Evolutionary conservation across 768 basidiomycete genomes (phyloP).

Genomic region (Porpolomopsis calyptriformis): DNA sequence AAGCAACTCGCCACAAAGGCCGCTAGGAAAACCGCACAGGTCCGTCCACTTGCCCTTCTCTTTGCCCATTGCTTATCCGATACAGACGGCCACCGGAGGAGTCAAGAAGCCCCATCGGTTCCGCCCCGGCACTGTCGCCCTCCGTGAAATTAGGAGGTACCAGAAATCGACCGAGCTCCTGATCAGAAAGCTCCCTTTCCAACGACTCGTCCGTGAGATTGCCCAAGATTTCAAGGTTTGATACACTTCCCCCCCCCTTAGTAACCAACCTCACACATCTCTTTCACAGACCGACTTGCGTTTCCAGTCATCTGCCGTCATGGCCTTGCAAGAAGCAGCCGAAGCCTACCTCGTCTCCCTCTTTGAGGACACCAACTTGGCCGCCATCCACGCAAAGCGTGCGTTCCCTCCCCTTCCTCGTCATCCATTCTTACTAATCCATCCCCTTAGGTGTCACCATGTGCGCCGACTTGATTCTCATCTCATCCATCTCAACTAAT

Average conservation of each 20-base stretch:
- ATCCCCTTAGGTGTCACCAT: constrained; percentile 39
- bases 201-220: constrained; percentile 93
- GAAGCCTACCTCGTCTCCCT: constrained; percentile 83
- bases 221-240: constrained; percentile 91
- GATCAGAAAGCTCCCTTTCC: constrained; percentile 99
- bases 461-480: constrained; percentile 24
- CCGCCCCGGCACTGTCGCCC: constrained; percentile 95
- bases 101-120: constrained; percentile 99
- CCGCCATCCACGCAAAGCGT: constrained; percentile 84
- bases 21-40: constrained; percentile 78
- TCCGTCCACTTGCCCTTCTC: constrained; percentile 15
- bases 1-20: constrained; percentile 96
- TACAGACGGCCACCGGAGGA: constrained; percentile 77
- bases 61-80: constrained; percentile 16
- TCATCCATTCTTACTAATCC: not conserved
- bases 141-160: constrained; percentile 97
- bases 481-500: constrained; percentile 9
- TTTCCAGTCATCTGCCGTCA: constrained; percentile 93
- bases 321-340: constrained; percentile 88
- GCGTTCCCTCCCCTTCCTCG: constrained; percentile 12
- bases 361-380: constrained; percentile 86
- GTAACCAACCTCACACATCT: constrained; percentile 6
- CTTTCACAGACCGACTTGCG: constrained; percentile 66
- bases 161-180: constrained; percentile 98
- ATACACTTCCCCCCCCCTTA: not conserved